These are phyloP conservation scores for Ilex asprella DNA, from an alignment of 257 asterid species.

Conservation along the genomic window DNA sequence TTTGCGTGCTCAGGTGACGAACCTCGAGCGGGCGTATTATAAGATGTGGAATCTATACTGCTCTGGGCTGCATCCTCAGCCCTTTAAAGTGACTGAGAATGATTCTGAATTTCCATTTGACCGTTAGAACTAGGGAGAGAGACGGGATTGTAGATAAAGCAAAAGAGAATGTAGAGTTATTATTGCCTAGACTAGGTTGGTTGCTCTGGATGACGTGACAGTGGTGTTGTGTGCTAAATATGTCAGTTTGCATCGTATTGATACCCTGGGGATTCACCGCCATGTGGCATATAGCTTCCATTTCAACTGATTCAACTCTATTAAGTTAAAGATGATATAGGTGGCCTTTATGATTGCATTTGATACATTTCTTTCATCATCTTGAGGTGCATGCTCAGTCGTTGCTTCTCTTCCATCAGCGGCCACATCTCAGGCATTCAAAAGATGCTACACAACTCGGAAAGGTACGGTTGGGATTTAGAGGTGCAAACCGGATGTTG, in stretches of 20 bases:
- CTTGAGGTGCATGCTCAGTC: too few relatives aligned
- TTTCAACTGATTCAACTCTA: too few relatives aligned
- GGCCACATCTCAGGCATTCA: too few relatives aligned
- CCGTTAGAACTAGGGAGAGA: conserved; percentile 25
- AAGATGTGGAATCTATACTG: conserved; percentile 93
- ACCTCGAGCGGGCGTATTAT: conserved; percentile 85
- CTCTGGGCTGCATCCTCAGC: conserved; percentile 84
- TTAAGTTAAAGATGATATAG: too few relatives aligned
- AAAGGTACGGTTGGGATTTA: too few relatives aligned
- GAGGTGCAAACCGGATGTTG: too few relatives aligned
- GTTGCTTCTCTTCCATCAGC: too few relatives aligned
- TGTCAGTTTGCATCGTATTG: neutral
- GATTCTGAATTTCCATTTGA: conserved; percentile 62
- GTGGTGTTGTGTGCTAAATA: conserved; percentile 7
- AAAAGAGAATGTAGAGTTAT: conserved; percentile 12
- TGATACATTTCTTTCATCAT: too few relatives aligned
- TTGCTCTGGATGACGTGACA: conserved; percentile 3
- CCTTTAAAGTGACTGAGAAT: conserved; percentile 73
- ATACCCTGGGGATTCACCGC: neutral
- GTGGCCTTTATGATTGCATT: too few relatives aligned
- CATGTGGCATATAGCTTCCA: too few relatives aligned
- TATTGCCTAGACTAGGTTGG: conserved; percentile 8
- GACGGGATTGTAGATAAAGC: conserved; percentile 37
- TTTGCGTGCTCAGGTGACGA: conserved; percentile 54
- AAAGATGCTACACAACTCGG: too few relatives aligned